A percentile compares a stretch with the other conserved stretches of the same genome.
phyloP scores from a whole-genome alignment of 371 early-diverging fungal species.

The Actinomucor elegans region DNA sequence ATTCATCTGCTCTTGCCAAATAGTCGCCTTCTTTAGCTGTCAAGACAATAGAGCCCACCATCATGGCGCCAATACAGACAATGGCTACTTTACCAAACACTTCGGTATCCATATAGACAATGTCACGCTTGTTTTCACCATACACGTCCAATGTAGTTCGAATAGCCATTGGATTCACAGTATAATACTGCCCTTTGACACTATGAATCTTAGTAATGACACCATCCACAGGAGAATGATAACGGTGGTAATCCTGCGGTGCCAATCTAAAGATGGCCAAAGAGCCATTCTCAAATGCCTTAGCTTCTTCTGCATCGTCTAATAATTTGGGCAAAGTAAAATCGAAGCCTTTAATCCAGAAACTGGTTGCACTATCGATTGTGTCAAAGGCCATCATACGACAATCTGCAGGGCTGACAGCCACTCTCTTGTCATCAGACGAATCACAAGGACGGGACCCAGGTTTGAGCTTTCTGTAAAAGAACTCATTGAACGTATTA shows the following conservation, averaged over 20 bases:
- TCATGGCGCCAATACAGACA: slow-evolving; percentile 83
- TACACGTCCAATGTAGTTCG: slow-evolving; percentile 78
- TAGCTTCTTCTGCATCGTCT: slow-evolving; percentile 54
- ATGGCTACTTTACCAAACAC: slow-evolving; percentile 76
- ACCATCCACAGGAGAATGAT: slow-evolving; percentile 84
- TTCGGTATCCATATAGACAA: slow-evolving; percentile 69
- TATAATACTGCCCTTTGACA: slow-evolving; percentile 77
- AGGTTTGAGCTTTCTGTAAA: slow-evolving; percentile 82
- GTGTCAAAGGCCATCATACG: slow-evolving; percentile 74
- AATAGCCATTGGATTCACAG: slow-evolving; percentile 90
- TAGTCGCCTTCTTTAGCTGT: slow-evolving; percentile 56
- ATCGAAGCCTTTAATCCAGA: slow-evolving; percentile 88
- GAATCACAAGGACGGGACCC: slow-evolving; percentile 64
- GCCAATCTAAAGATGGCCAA: slow-evolving; percentile 82
- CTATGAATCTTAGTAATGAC: slow-evolving; percentile 53
- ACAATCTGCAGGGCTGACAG: slow-evolving; percentile 82
- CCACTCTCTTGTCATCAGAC: slow-evolving; percentile 63
- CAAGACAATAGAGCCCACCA: slow-evolving; percentile 84
- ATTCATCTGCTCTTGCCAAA: slow-evolving; percentile 73
- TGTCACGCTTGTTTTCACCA: slow-evolving; percentile 78
- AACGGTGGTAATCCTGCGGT: slow-evolving; percentile 90
- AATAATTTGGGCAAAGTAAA: slow-evolving; percentile 69
- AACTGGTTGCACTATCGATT: slow-evolving; percentile 64
- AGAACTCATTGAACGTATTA: slow-evolving; percentile 85
- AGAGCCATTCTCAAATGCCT: slow-evolving; percentile 63